Base-by-base conservation (phyloP, 441 rosid genomes). In the Croton setiger region DNA sequence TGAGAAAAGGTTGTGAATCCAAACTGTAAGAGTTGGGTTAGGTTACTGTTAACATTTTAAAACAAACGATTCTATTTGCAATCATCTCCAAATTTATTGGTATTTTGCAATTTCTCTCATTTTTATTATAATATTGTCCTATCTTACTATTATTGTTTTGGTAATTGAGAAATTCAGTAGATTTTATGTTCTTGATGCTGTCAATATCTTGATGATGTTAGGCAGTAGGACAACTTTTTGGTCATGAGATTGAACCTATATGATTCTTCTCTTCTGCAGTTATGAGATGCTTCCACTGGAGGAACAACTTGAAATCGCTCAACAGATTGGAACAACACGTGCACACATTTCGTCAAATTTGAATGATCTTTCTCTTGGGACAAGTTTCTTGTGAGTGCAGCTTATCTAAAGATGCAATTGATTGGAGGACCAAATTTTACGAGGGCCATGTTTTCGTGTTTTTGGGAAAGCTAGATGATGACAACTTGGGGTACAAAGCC, bases 251-350 rank as follows among this genome's bases (percentile, higher is more conserved):
- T 57, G 33, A 53, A 51, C 58, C 39, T 18, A 43, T 41, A 12
- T 56, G 75, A 63, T 74, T 73, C 56, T 48, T 21, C 71, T 78
- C 66, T 48, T 78, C 43, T 80, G 87, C 87, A 95, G 98, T 78
- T 95, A 86, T 58, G 98, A 92, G 84, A 89, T 89, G 96, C 90
- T 95, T 61, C 89, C 93, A 14, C 68, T 90, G 85, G 99, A 92
- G 76, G 93, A 92, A 77, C 99, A 95, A 70, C 85, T 88, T 63
- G 96, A 88, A 72, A 88, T 96, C 56, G 93, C 97, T 35, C 80
- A 84, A 60, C 99, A 92, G 88, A 80, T 85, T 61, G 89, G 97
- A 66, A 91, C 98, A 35, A 90, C 93, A 13, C 88, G 99, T 15
- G 76, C 88, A 21, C 93, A 89, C 63, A 85, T 95, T 68, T 81